Percentiles rank a stretch among this genome's conserved stretches.
phyloP scores from a whole-genome alignment of 768 basidiomycete genomes.

The Rhizopogon vulgaris region DNA sequence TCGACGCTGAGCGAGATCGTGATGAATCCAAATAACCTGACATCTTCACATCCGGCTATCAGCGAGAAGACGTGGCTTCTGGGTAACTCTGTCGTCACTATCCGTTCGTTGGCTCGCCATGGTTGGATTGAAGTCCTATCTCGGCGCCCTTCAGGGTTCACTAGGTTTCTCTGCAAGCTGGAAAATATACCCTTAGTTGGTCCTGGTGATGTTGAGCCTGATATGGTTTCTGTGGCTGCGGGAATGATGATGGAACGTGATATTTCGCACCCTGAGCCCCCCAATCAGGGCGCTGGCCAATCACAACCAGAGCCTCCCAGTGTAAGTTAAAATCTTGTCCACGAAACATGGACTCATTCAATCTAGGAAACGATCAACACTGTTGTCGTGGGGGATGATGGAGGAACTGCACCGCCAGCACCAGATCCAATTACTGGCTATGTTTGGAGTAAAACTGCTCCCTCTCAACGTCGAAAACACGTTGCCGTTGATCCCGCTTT shows the following conservation, averaged over 20 bases:
- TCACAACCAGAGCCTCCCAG: background rate
- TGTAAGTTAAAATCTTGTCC: background rate
- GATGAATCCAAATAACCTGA: constrained; percentile 43
- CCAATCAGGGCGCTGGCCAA: constrained; percentile 7
- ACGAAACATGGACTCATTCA: background rate
- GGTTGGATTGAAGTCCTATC: constrained; percentile 90
- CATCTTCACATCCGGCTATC: constrained; percentile 32
- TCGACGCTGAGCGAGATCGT: constrained; percentile 78
- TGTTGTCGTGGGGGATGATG: constrained; percentile 2
- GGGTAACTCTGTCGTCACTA: constrained; percentile 79
- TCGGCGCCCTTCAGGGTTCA: constrained; percentile 84
- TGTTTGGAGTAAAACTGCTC: constrained; percentile 82
- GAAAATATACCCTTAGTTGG: constrained; percentile 88
- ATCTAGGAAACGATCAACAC: constrained; percentile 1
- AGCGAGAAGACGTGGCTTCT: constrained; percentile 79
- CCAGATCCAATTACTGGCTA: constrained; percentile 80
- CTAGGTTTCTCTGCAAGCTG: constrained; percentile 74
- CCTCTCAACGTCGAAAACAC: constrained; percentile 84
- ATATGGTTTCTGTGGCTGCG: constrained; percentile 65
- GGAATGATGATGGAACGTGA: constrained; percentile 67
- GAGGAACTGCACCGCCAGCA: constrained; percentile 21
- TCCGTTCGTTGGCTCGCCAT: constrained; percentile 60
- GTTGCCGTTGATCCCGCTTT: constrained; percentile 82
- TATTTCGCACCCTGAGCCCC: constrained; percentile 26
- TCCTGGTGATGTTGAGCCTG: constrained; percentile 79